Base-by-base conservation (phyloP, 148 eudicot species). In the Cornus suecica region DNA sequence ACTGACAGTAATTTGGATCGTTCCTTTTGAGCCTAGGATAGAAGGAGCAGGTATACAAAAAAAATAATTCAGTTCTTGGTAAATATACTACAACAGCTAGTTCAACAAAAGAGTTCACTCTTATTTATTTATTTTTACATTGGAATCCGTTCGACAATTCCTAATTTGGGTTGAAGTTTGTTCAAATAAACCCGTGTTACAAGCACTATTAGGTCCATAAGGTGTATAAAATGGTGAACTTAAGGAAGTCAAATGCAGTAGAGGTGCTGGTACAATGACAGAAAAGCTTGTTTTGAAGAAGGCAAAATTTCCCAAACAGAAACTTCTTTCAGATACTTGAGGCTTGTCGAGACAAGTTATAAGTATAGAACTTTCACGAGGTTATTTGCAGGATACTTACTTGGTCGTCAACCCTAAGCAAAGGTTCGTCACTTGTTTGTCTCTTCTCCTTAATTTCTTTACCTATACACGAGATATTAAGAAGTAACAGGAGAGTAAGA, bases 1-100 rank as follows among this genome's bases (percentile, higher is more conserved):
- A 89, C 85, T 52, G 99, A 93, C 65, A 95, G 90, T 30, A 91
- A 83, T 80, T 89, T 95, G 10, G 78, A 70, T 76, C 97, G 85
- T 76, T 90, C 91, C 78, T 82, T 91, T 54, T 87, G 87, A 67
- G 87, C 90, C 97, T 94, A 77, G n/a, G 30, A 66, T 37, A 68
- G 24, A 51, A 60, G 71, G 9, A 29, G 65, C 6, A 48, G 71
- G 23, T 56, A n/a, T n/a, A n/a, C 67, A 48, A 30, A 64, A 67
- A 34, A 71, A 32, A 34, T 69, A 27, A 9, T 15, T 67, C 61
- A 30, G 28, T 1, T 48, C 26, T 6, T 52, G 2, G 13, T 30
- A 31, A n/a, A n/a, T n/a, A n/a, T n/a, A n/a, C n/a, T n/a, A n/a
- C n/a, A n/a, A n/a, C 20, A 65, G 5, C 3, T 16, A 52, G 18